phyloP scores from a whole-genome alignment of 169 alveolate genomes.

The Plasmodium reichenowi region DNA sequence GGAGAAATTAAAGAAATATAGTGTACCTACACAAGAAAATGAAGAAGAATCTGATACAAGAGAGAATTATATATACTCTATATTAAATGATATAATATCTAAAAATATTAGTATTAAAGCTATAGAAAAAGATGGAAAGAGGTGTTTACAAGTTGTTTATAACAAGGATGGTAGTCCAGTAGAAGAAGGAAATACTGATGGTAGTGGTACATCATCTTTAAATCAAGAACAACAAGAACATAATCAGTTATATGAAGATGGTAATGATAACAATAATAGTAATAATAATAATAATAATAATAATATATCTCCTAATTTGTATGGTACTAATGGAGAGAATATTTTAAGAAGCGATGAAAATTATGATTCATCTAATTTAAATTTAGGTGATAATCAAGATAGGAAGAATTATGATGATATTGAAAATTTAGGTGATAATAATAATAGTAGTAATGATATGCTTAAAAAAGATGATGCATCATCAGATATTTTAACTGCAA shows the following conservation, averaged over 20 bases:
- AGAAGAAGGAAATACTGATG: constrained; percentile 51
- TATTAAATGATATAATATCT: constrained; percentile 80
- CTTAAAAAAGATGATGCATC: constrained; percentile 34
- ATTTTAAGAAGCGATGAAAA: constrained; percentile 3
- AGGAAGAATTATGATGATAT: constrained; percentile 51
- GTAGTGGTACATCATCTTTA: background rate
- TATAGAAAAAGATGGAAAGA: constrained; percentile 81
- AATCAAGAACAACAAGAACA: no score
- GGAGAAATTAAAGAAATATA: constrained; percentile 71
- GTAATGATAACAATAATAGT: constrained; percentile 12
- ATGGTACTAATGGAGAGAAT: no score
- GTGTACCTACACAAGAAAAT: constrained; percentile 79
- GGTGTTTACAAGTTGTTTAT: constrained; percentile 81
- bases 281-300: constrained; percentile 33
- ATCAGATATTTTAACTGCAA: constrained; percentile 15
- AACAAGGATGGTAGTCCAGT: constrained; percentile 77
- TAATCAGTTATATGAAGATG: background rate
- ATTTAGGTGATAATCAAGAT: background rate
- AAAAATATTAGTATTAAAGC: constrained; percentile 80
- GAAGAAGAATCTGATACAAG: constrained; percentile 81
- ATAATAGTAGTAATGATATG: constrained; percentile 13
- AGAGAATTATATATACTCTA: constrained; percentile 78
- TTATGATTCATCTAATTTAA: background rate
- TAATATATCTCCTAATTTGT: constrained; percentile 7
- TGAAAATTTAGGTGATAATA: constrained; percentile 24